Conservation (phyloP, 225 moss, liverwort and hornwort genomes). For the Polytrichum commune region DNA sequence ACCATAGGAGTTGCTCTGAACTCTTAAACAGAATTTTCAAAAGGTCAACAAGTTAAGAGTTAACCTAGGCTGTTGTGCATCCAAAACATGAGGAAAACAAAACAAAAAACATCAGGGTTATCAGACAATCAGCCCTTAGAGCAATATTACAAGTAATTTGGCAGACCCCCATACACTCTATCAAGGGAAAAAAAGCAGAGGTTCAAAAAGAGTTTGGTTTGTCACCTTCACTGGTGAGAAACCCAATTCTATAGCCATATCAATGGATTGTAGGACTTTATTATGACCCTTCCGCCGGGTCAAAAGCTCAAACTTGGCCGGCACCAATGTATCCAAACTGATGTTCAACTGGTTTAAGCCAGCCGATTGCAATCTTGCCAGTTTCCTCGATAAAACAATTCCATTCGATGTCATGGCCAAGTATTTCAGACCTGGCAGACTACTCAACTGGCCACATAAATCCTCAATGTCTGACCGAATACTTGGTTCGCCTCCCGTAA, state of each 20-base stretch:
- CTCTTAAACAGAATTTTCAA: too few species aligned
- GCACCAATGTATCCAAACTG: slow-evolving; percentile 87
- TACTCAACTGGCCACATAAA: slow-evolving; percentile 61
- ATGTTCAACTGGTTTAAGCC: slow-evolving; percentile 85
- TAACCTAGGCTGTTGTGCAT: too few species aligned
- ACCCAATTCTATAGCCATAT: slow-evolving; percentile 75
- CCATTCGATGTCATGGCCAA: slow-evolving; percentile 97
- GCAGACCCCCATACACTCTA: too few species aligned
- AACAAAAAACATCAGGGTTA: too few species aligned
- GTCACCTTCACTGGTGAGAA: slow-evolving; percentile 87
- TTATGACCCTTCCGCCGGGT: slow-evolving; percentile 83
- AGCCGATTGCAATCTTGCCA: slow-evolving; percentile 68
- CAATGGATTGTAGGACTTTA: slow-evolving; percentile 80
- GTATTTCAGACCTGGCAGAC: slow-evolving; percentile 68
- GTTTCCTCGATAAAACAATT: slow-evolving; percentile 77
- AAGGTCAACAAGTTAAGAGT: too few species aligned
- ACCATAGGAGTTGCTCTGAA: too few species aligned
- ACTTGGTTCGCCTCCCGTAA: slow-evolving; percentile 97
- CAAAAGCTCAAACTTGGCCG: slow-evolving; percentile 92
- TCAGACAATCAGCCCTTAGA: too few species aligned
- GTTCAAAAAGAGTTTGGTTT: background rate
- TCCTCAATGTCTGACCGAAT: slow-evolving; percentile 85
- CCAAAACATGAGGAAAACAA: too few species aligned
- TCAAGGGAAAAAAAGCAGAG: background rate
- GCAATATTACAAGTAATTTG: too few species aligned